Evolutionary conservation across 768 basidiomycete species (phyloP), one percentile per base, ranked within the genome.

Genomic region (Collybia sp.): DNA sequence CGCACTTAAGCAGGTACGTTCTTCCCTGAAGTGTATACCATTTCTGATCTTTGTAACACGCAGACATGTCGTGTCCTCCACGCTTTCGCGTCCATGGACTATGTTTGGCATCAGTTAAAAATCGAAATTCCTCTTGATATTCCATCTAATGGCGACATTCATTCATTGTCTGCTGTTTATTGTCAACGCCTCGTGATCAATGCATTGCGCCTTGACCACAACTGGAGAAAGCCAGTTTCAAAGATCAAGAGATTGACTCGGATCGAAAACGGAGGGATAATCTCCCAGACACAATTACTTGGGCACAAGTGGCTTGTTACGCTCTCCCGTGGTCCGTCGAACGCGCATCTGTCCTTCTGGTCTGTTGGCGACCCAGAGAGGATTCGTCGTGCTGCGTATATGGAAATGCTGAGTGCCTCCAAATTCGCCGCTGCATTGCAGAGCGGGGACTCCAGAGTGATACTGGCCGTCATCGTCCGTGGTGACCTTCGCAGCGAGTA

Each of bases 1-100:
- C 10, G 55, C 64, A 12, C 56, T 80, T 33, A 71, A 71, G 51
- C 77, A 80, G 69, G 79, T 73, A 55, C 55, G 60, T 58, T 19
- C 36, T 40, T 36, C 13, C 15, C 32, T 5, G 6, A 43, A 16
- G 30, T 31, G 43, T 12, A 49, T 52, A 45, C 43, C 38, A 25
- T 47, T 13, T 33, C 17, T 41, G 37, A 18, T 34, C 13, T 48
- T 12, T 34, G 40, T 4, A 3, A 58, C 66, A 68, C 66, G 65
- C 59, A 83, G 77, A 73, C 77, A 59, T 79, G 79, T 70, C 82
- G 80, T 73, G 73, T 63, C 49, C 61, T 81, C 47, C 72, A 83
- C 63, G 70, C 71, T n/a, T 69, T 76, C 36, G 71, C 69, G 12
- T 68, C 67, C 41, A 60, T 60, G 34, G 75, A 83, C 55, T 79